Conservation (phyloP, 257 asterid species). For the Solanum dulcamara region DNA sequence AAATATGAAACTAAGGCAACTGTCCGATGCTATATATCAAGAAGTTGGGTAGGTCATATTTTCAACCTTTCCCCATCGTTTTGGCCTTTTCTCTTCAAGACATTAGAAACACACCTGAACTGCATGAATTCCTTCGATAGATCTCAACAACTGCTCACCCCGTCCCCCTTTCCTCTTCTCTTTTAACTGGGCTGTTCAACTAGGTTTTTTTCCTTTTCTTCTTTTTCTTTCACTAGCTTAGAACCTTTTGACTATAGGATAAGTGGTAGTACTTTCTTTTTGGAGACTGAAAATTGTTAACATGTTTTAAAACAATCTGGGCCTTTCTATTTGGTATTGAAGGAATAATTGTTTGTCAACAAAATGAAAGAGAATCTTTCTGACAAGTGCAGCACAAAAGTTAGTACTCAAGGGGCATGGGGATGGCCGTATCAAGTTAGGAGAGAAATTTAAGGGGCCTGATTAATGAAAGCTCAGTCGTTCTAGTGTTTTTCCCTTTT, state of each 20-base stretch:
- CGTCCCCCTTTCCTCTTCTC: neutral
- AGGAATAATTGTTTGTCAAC: neutral
- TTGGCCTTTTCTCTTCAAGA: neutral
- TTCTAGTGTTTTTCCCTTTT: neutral
- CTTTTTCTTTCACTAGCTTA: neutral
- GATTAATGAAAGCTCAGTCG: neutral
- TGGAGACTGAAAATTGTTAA: neutral
- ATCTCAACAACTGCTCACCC: too few relatives aligned
- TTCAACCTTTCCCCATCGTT: neutral
- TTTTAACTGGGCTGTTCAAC: neutral
- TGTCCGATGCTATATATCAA: constrained; percentile 84
- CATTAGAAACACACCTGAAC: neutral
- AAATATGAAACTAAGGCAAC: constrained; percentile 88
- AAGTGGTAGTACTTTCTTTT: neutral
- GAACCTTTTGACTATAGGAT: neutral
- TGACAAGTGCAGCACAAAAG: neutral
- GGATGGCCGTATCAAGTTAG: neutral
- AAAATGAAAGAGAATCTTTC: neutral
- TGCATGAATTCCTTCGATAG: neutral
- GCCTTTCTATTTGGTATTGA: neutral
- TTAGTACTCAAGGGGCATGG: neutral
- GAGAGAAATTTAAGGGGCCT: neutral
- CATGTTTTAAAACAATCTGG: neutral
- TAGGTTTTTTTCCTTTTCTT: neutral
- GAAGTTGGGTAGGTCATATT: constrained; percentile 68